Percentiles rank a stretch among this genome's conserved stretches.
Evolutionary conservation across 306 rosid genomes (phyloP).

Genomic region (Cucurbita pepo): DNA sequence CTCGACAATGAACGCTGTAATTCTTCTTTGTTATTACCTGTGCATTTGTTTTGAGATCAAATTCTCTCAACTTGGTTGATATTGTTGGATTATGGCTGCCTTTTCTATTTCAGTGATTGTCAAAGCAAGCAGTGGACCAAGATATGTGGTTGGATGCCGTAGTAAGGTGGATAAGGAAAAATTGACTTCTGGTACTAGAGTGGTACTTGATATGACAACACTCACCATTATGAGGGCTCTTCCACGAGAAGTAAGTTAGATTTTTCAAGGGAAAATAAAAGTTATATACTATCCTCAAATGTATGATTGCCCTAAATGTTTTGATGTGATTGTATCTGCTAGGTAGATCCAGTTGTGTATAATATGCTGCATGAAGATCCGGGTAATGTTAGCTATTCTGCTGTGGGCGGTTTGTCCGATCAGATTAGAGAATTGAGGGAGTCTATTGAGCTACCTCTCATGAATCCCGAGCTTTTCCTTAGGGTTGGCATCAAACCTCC

Average conservation of each 20-base stretch:
- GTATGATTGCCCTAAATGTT: neutral
- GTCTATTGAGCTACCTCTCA: constrained; percentile 83
- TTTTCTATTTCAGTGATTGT: constrained; percentile 60
- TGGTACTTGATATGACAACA: constrained; percentile 92
- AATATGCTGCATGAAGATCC: constrained; percentile 99
- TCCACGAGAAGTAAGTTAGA: constrained; percentile 71
- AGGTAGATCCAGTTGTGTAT: constrained; percentile 96
- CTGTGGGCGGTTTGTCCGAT: constrained; percentile 93
- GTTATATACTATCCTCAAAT: neutral
- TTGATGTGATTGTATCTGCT: constrained; percentile 7
- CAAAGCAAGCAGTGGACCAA: constrained; percentile 95
- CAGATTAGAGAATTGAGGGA: constrained; percentile 98
- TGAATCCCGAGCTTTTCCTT: constrained; percentile 94
- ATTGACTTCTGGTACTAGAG: constrained; percentile 80
- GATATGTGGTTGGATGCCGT: constrained; percentile 95
- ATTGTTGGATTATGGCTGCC: constrained; percentile 13
- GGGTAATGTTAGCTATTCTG: constrained; percentile 97
- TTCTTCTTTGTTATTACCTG: neutral
- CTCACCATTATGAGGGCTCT: constrained; percentile 94
- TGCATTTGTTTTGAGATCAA: neutral
- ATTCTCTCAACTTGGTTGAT: neutral
- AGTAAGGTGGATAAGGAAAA: constrained; percentile 93
- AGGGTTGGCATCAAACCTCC: constrained; percentile 99
- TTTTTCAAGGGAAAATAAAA: neutral
- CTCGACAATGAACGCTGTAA: constrained; percentile 91